Percentiles rank a stretch among this genome's conserved stretches.
Evolutionary conservation across 176 grass and related monocot species (phyloP).

Genomic region (Bonia amplexicaulis): DNA sequence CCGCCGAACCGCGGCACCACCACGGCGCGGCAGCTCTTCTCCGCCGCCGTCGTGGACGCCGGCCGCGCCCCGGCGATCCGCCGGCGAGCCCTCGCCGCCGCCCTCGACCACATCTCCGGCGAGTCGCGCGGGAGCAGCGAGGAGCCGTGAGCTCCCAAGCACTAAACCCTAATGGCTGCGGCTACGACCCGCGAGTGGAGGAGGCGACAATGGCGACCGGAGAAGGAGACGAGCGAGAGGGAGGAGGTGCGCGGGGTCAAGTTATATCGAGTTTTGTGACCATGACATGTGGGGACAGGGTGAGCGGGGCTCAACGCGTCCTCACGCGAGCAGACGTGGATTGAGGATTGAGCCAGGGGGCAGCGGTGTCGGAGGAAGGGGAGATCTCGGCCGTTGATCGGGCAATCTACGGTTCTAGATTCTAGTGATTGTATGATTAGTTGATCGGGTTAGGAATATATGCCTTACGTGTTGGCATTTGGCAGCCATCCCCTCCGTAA

Average conservation of each 20-base stretch:
- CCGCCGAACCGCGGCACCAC: conserved; percentile 81
- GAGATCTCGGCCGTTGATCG: background rate
- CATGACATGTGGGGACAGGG: conserved; percentile 28
- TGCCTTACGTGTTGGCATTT: background rate
- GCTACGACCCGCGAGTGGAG: background rate
- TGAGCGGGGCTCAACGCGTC: background rate
- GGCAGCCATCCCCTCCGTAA: background rate
- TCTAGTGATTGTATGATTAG: background rate
- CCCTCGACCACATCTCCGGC: conserved; percentile 55
- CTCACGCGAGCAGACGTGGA: conserved; percentile 27
- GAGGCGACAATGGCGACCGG: conserved; percentile 25
- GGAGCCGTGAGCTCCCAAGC: background rate
- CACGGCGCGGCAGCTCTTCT: conserved; percentile 55
- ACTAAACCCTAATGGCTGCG: background rate
- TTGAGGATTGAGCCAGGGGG: conserved; percentile 21
- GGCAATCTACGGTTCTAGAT: background rate
- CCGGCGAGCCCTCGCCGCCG: conserved; percentile 9
- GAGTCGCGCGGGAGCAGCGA: background rate
- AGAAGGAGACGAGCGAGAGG: background rate
- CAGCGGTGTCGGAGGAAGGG: background rate
- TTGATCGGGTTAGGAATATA: background rate
- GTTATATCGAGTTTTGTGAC: background rate
- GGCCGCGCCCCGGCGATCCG: conserved; percentile 22
- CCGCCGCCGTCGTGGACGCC: conserved; percentile 28
- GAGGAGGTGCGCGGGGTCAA: conserved; percentile 1